These are phyloP conservation scores for Crithidia bombi DNA, from an alignment of 208 protist genomes.

Conservation along the genomic window DNA sequence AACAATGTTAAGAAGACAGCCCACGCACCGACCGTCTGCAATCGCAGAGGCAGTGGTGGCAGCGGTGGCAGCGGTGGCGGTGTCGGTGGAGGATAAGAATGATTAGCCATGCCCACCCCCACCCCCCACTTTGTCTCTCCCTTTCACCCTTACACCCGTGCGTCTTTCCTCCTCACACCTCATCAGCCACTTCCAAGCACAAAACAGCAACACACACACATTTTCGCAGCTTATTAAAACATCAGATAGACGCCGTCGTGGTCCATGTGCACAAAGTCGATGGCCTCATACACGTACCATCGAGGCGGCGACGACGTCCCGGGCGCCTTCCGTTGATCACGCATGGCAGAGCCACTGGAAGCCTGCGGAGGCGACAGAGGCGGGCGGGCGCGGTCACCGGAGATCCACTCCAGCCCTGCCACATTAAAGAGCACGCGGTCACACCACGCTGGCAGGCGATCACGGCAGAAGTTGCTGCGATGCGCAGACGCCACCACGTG, in stretches of 20 bases:
- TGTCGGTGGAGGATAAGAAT: not conserved
- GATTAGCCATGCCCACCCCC: not conserved
- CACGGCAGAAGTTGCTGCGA: slow-evolving; percentile 37
- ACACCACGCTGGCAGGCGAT: slow-evolving; percentile 85
- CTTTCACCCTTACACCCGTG: not conserved
- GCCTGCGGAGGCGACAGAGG: not conserved
- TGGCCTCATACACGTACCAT: slow-evolving; percentile 60
- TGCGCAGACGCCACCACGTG: slow-evolving; percentile 22
- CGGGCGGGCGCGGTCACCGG: slow-evolving; percentile 36
- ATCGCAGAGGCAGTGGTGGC: no score
- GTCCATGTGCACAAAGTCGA: slow-evolving; percentile 66
- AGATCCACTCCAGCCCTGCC: slow-evolving; percentile 66
- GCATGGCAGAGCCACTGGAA: not conserved
- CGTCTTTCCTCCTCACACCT: not conserved
- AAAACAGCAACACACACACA: not conserved
- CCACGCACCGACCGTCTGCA: not conserved
- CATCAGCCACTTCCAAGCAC: not conserved
- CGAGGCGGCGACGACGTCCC: slow-evolving; percentile 6
- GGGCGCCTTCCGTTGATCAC: not conserved
- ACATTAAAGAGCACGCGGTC: slow-evolving; percentile 85
- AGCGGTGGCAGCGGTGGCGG: no score
- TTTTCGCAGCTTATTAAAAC: slow-evolving; percentile 18
- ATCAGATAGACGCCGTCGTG: slow-evolving; percentile 74
- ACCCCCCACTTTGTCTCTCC: no score
- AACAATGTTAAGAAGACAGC: not conserved